Evolutionary conservation across 768 basidiomycete species (phyloP).

Genomic region (Boletellus ananas): DNA sequence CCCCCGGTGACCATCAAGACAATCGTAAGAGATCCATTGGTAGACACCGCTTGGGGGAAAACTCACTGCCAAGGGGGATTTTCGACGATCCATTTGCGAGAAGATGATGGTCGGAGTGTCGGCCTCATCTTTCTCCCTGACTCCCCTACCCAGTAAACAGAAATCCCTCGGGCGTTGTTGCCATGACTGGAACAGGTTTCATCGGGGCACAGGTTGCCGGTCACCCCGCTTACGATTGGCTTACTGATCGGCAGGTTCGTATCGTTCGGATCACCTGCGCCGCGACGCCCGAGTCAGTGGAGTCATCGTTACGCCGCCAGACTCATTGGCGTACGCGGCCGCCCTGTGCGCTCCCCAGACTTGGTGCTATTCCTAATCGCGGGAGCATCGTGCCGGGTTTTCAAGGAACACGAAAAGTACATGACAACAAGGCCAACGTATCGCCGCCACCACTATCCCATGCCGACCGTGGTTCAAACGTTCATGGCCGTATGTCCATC

Average conservation of each 20-base stretch:
- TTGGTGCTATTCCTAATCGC: too few relatives aligned
- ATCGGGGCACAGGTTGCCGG: neutral
- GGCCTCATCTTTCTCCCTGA: neutral
- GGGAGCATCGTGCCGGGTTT: too few relatives aligned
- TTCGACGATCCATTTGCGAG: conserved; percentile 12
- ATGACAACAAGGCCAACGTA: conserved; percentile 1
- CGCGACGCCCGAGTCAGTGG: neutral
- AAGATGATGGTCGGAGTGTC: conserved; percentile 1
- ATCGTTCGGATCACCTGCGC: neutral
- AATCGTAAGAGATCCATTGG: conserved; percentile 1
- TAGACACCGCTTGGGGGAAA: neutral
- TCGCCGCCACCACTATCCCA: conserved; percentile 8
- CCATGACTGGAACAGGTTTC: neutral
- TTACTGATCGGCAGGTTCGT: neutral
- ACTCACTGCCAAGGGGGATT: conserved; percentile 1
- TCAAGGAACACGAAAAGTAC: neutral
- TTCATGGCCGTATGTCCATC: neutral
- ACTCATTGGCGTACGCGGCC: neutral
- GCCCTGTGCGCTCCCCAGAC: too few relatives aligned
- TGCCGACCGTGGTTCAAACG: conserved; percentile 4
- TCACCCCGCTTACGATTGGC: neutral
- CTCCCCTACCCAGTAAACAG: neutral
- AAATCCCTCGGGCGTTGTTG: neutral
- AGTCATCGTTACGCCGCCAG: neutral
- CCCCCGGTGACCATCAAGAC: conserved; percentile 5